Evolutionary conservation across 148 eudicot species (phyloP).

Genomic region (Suaeda aralocaspica): DNA sequence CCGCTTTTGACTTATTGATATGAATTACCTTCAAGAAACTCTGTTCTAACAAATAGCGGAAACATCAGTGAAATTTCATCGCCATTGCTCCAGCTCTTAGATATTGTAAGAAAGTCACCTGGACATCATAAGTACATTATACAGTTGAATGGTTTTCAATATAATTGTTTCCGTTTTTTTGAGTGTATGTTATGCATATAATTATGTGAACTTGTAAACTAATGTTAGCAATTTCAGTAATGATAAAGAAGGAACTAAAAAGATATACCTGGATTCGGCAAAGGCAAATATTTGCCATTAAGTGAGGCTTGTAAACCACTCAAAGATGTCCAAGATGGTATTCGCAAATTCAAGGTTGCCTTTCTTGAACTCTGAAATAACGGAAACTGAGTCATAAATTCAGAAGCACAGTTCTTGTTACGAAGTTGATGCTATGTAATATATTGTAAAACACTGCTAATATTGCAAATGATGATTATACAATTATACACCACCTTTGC

Average conservation of each 20-base stretch:
- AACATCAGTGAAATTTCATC: slow-evolving; percentile 55
- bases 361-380: slow-evolving; percentile 16
- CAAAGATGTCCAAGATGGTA: slow-evolving; percentile 58
- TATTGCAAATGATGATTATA: background rate
- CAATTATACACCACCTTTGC: slow-evolving; percentile 36
- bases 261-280: slow-evolving; percentile 55
- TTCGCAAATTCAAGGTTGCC: slow-evolving; percentile 54
- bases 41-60: slow-evolving; percentile 55
- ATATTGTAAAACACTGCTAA: background rate
- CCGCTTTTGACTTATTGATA: background rate
- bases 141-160: background rate
- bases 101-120: slow-evolving; percentile 67
- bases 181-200: too few relatives aligned
- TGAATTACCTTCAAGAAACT: slow-evolving; percentile 63
- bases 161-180: background rate
- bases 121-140: slow-evolving; percentile 9
- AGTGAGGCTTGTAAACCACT: slow-evolving; percentile 42
- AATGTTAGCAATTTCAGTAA: too few relatives aligned
- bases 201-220: too few relatives aligned
- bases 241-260: too few relatives aligned
- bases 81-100: slow-evolving; percentile 52
- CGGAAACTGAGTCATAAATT: background rate
- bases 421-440: background rate
- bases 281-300: slow-evolving; percentile 35
- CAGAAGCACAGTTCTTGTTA: background rate